Percentiles rank a stretch among this genome's conserved stretches.
phyloP scores from a whole-genome alignment of 768 basidiomycete species.

The Suillus lakei region DNA sequence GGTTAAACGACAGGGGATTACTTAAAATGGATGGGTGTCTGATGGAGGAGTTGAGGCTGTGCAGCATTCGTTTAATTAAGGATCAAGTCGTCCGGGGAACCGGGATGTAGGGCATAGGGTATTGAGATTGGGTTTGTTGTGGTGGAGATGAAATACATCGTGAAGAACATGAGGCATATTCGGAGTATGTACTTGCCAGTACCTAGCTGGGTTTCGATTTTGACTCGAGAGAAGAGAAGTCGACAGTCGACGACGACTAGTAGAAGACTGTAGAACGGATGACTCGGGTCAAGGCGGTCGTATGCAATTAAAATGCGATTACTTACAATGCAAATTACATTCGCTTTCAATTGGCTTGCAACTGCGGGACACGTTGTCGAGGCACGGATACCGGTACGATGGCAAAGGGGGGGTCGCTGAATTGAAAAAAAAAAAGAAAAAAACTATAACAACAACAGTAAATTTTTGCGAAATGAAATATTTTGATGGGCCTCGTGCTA shows the following conservation, averaged over 20 bases:
- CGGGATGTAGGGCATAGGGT: background rate
- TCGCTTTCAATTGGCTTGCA: background rate
- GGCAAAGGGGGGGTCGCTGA: background rate
- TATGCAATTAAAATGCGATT: background rate
- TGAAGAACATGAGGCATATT: conserved; percentile 7
- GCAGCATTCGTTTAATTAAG: background rate
- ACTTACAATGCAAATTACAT: background rate
- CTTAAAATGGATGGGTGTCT: background rate
- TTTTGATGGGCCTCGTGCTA: conserved; percentile 9
- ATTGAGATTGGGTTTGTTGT: conserved; percentile 7
- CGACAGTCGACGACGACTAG: background rate
- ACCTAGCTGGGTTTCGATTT: background rate
- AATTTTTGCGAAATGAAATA: conserved; percentile 1
- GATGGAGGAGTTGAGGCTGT: background rate
- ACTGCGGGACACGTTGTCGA: background rate
- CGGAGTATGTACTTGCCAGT: background rate
- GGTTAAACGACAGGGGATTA: conserved; percentile 1
- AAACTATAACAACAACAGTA: background rate
- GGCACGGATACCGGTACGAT: conserved; percentile 4
- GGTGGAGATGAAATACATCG: conserved; percentile 4
- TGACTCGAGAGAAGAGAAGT: background rate
- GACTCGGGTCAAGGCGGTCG: background rate
- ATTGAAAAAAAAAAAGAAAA: background rate
- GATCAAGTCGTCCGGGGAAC: conserved; percentile 8
- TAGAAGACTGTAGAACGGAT: background rate